These are phyloP conservation scores for Amylocystis lapponica DNA, from an alignment of 768 basidiomycete species.

Conservation along the genomic window DNA sequence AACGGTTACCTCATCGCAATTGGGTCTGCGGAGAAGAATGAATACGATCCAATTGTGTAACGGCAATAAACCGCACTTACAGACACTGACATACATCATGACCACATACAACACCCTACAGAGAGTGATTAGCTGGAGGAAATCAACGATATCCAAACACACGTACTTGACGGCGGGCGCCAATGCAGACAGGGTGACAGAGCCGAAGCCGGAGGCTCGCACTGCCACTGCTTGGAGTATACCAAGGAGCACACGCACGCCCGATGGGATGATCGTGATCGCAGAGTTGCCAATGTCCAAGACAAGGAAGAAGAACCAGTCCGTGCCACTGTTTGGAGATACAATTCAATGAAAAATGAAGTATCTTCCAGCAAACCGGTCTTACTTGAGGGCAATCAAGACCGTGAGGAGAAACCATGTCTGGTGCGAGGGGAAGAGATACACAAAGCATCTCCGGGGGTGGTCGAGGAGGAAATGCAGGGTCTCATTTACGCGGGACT, in stretches of 20 bases:
- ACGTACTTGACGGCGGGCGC: constrained; percentile 87
- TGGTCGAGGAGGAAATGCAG: constrained; percentile 92
- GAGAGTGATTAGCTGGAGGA: background rate
- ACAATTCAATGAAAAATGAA: background rate
- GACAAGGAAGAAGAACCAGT: constrained; percentile 89
- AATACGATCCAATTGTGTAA: constrained; percentile 4
- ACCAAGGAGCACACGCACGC: constrained; percentile 66
- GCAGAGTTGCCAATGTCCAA: constrained; percentile 77
- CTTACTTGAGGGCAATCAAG: constrained; percentile 66
- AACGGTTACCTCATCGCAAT: constrained; percentile 67
- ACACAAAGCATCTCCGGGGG: constrained; percentile 86
- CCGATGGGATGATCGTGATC: constrained; percentile 63
- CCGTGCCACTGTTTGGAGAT: constrained; percentile 46
- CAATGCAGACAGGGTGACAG: constrained; percentile 65
- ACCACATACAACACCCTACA: constrained; percentile 76
- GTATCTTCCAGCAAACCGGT: constrained; percentile 2
- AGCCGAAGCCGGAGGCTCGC: constrained; percentile 80
- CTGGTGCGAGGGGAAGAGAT: constrained; percentile 89
- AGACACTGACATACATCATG: constrained; percentile 91
- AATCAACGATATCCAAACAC: too few species aligned
- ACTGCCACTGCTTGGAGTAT: constrained; percentile 78
- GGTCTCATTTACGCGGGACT: constrained; percentile 68
- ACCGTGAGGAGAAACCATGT: constrained; percentile 85
- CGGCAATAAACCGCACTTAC: constrained; percentile 38
- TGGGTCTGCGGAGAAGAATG: constrained; percentile 44